A percentile compares a stretch with the other conserved stretches of the same genome.
Conservation (phyloP, 2,329 filamentous ascomycete species). For the Aspergillus latus region DNA sequence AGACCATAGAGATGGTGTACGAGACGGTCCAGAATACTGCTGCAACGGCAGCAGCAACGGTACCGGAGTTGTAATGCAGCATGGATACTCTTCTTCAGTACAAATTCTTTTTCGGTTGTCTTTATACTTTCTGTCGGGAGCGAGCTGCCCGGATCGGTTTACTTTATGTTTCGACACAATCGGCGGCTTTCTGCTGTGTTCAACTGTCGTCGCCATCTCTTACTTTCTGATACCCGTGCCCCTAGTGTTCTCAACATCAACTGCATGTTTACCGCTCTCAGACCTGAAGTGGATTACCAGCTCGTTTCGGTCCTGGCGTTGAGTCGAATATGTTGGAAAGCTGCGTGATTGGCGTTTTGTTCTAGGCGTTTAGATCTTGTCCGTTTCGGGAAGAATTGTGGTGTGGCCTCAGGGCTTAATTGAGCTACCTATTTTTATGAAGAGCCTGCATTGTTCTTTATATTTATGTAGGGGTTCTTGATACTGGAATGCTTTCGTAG, state of each 20-base stretch:
- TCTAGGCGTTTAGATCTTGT: conserved; percentile 26
- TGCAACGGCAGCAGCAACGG: conserved; percentile 34
- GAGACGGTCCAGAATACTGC: conserved; percentile 49
- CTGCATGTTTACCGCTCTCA: conserved; percentile 6
- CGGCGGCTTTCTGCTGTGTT: neutral
- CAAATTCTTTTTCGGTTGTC: neutral
- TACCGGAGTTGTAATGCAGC: conserved; percentile 33
- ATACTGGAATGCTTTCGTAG: neutral
- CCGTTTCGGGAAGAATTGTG: conserved; percentile 5
- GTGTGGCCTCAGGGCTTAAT: neutral
- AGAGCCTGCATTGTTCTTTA: conserved; percentile 1
- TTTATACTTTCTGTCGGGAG: neutral
- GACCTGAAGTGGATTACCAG: neutral
- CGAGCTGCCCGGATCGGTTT: neutral
- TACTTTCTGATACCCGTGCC: neutral
- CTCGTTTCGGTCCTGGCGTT: conserved; percentile 10
- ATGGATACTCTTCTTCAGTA: neutral
- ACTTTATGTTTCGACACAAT: neutral
- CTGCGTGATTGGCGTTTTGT: conserved; percentile 25
- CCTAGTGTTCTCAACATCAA: conserved; percentile 5
- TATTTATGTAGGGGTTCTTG: neutral
- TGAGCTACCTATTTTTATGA: conserved; percentile 15
- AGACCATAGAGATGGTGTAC: conserved; percentile 48
- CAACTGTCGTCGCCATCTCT: neutral
- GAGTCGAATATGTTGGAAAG: conserved; percentile 1